Percentiles rank a stretch among this genome's conserved stretches.
These are phyloP conservation scores for Coniophora puteana DNA, from an alignment of 1,284 basidiomycete species.

Conservation along the genomic window DNA sequence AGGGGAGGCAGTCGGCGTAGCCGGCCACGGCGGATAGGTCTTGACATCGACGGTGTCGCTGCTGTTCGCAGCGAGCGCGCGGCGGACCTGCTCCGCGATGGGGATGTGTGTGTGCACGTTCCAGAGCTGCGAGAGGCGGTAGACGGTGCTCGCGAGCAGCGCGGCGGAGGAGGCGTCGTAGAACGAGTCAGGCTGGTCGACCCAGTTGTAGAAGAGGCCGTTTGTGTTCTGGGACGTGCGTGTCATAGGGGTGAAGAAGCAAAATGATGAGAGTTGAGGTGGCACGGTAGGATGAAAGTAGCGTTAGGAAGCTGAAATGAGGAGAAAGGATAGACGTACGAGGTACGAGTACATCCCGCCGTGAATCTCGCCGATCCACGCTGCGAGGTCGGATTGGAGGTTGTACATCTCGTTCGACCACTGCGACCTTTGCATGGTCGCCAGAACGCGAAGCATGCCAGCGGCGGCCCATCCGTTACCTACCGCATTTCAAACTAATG, in stretches of 20 bases:
- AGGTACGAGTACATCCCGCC: constrained; percentile 61
- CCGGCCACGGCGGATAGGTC: too few relatives aligned
- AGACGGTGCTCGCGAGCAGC: constrained; percentile 75
- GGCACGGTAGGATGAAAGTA: constrained; percentile 8
- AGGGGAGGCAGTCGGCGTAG: constrained; percentile 6
- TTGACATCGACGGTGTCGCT: constrained; percentile 2
- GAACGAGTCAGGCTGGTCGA: constrained; percentile 58
- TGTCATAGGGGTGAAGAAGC: too few relatives aligned
- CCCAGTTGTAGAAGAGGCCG: constrained; percentile 76
- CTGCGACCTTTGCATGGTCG: constrained; percentile 65
- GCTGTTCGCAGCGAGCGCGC: constrained; percentile 38
- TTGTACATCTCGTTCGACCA: constrained; percentile 45
- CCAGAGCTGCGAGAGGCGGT: constrained; percentile 57
- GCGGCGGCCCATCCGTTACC: constrained; percentile 87
- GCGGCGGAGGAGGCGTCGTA: constrained; percentile 75
- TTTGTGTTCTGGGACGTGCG: constrained; percentile 43
- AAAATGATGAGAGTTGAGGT: constrained; percentile 10
- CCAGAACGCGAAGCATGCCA: constrained; percentile 81
- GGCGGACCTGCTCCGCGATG: constrained; percentile 53
- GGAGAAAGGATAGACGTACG: constrained; percentile 24
- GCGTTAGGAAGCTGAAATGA: not conserved
- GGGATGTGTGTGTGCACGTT: constrained; percentile 48
- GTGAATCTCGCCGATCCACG: constrained; percentile 75
- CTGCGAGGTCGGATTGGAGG: constrained; percentile 57
- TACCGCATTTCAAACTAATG: constrained; percentile 18